Conservation (phyloP, 2,329 filamentous ascomycete genomes). For the Ophiostoma quercus region DNA sequence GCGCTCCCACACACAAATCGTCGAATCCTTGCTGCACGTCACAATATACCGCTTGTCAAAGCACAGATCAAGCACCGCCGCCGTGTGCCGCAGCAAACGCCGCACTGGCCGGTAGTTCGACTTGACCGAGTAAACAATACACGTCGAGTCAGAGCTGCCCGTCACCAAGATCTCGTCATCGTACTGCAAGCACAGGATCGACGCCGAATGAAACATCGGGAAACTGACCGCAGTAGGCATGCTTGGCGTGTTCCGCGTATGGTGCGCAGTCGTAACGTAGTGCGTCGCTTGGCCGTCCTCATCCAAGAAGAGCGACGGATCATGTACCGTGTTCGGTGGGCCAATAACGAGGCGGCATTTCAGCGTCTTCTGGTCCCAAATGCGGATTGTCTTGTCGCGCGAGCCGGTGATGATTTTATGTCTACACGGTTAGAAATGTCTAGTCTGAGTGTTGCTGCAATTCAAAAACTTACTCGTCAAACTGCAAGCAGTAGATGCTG, state of each 20-base stretch:
- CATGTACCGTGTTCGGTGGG: constrained; percentile 59
- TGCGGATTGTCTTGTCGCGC: constrained; percentile 86
- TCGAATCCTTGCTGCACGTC: constrained; percentile 93
- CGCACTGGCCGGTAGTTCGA: constrained; percentile 73
- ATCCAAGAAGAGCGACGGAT: constrained; percentile 48
- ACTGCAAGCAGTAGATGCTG: constrained; percentile 96
- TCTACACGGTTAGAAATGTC: constrained; percentile 5
- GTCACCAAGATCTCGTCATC: constrained; percentile 91
- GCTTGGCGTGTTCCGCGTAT: constrained; percentile 39
- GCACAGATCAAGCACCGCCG: constrained; percentile 87
- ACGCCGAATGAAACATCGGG: constrained; percentile 71
- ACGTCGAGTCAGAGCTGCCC: constrained; percentile 85
- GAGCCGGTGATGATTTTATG: constrained; percentile 92
- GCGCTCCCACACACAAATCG: constrained; percentile 91
- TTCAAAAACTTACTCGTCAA: constrained; percentile 69
- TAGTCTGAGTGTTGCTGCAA: neutral
- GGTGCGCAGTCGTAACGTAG: constrained; percentile 44
- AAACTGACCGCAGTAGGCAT: constrained; percentile 54
- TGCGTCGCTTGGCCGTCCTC: constrained; percentile 49
- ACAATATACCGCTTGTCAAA: constrained; percentile 91
- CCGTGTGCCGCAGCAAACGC: constrained; percentile 71
- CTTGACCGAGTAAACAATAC: constrained; percentile 84
- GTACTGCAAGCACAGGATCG: constrained; percentile 91
- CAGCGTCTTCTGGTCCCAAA: constrained; percentile 91
- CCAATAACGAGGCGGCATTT: constrained; percentile 83